Percentiles rank a stretch among this genome's conserved stretches.
Conservation (phyloP, 2,329 filamentous ascomycete genomes). For the Pseudodiploospora longispora region DNA sequence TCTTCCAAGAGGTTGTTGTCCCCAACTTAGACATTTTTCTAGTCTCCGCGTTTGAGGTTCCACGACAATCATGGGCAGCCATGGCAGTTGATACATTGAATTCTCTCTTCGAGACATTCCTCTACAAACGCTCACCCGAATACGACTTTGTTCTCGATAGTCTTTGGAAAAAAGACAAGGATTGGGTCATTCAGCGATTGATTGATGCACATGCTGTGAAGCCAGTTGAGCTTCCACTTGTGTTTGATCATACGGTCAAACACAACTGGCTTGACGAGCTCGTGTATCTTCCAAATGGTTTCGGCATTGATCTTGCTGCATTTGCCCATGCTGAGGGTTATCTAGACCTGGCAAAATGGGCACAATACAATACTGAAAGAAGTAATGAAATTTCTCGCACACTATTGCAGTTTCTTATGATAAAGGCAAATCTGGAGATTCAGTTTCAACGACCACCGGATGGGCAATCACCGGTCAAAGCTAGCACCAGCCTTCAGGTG, state of each 20-base stretch:
- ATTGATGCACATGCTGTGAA: conserved; percentile 75
- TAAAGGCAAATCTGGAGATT: conserved; percentile 77
- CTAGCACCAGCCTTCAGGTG: conserved; percentile 70
- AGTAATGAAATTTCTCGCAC: conserved; percentile 60
- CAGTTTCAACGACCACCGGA: conserved; percentile 64
- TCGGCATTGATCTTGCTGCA: conserved; percentile 80
- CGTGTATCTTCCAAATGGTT: conserved; percentile 69
- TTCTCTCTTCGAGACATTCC: conserved; percentile 74
- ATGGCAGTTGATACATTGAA: conserved; percentile 69
- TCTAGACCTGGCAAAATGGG: conserved; percentile 78
- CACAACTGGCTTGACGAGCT: conserved; percentile 81
- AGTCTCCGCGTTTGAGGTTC: conserved; percentile 68
- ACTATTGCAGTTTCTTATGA: conserved; percentile 71
- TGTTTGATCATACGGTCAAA: conserved; percentile 60
- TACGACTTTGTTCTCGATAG: conserved; percentile 87
- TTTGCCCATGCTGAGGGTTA: conserved; percentile 72
- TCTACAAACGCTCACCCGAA: conserved; percentile 68
- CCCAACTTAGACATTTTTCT: conserved; percentile 73
- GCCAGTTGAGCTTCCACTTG: conserved; percentile 38
- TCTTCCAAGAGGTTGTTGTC: conserved; percentile 60
- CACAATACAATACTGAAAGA: conserved; percentile 60
- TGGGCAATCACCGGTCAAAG: conserved; percentile 43
- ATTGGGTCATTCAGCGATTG: conserved; percentile 76
- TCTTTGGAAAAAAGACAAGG: conserved; percentile 81
- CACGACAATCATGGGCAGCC: conserved; percentile 62